Conservation (phyloP, 73 alveolate genomes). For the Tetrahymena borealis region DNA sequence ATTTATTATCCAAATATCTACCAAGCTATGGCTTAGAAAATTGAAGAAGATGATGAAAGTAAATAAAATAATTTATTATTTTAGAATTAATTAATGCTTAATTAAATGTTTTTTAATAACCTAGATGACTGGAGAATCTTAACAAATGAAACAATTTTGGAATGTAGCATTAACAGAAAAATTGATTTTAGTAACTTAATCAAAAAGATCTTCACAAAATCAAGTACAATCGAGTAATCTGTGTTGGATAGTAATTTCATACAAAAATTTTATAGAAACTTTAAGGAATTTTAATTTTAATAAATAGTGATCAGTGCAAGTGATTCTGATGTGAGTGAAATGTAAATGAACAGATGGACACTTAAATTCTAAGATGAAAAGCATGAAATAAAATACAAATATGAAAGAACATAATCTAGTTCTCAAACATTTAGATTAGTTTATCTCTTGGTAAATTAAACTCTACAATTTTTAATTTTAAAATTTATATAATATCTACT, state of each 20-base stretch:
- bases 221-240: neutral
- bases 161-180: neutral
- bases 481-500: no score
- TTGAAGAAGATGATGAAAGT: neutral
- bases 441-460: neutral
- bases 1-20: neutral
- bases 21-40: neutral
- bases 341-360: conserved; percentile 7
- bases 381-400: neutral
- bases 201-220: neutral
- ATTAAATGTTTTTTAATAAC: neutral
- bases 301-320: conserved; percentile 41
- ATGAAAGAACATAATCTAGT: neutral
- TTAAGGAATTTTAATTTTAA: neutral
- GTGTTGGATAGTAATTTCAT: neutral
- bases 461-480: no score
- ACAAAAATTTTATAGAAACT: neutral
- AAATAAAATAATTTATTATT: neutral
- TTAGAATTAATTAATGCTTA: neutral
- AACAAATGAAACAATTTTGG: neutral
- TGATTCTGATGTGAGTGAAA: conserved; percentile 34
- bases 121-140: neutral
- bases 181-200: neutral
- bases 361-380: conserved; percentile 24
- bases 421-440: neutral